Percentiles rank a stretch among this genome's conserved stretches.
These are phyloP conservation scores for Solidago caesia DNA, from an alignment of 129 eudicot species.

Conservation along the genomic window DNA sequence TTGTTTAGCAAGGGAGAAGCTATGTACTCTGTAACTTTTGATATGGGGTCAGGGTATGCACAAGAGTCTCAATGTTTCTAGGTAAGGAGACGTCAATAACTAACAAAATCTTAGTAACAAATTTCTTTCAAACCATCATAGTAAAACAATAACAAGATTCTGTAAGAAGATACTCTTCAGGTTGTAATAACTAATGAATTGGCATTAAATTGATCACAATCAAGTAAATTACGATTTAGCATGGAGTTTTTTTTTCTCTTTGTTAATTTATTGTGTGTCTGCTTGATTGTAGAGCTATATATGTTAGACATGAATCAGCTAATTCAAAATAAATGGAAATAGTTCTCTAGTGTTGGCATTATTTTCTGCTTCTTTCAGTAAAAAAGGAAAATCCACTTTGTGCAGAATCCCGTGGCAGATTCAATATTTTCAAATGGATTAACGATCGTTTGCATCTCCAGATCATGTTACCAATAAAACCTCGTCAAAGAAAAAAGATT, in stretches of 20 bases:
- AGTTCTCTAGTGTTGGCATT: neutral
- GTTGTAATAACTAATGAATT: too few relatives aligned
- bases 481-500: conserved; percentile 55
- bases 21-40: too few relatives aligned
- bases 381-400: neutral
- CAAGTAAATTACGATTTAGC: neutral
- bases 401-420: conserved; percentile 12
- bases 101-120: too few relatives aligned
- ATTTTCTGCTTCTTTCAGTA: neutral
- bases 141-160: too few relatives aligned
- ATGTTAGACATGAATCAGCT: neutral
- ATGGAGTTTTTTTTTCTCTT: neutral
- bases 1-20: too few relatives aligned
- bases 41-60: too few relatives aligned
- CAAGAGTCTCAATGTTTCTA: too few relatives aligned
- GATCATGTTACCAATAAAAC: conserved; percentile 29
- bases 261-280: neutral
- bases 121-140: too few relatives aligned
- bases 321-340: neutral
- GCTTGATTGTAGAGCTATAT: neutral
- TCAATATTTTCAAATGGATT: conserved; percentile 4
- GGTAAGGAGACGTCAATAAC: too few relatives aligned
- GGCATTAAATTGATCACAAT: too few relatives aligned
- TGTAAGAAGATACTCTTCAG: too few relatives aligned
- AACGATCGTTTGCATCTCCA: conserved; percentile 33